Evolutionary conservation across 164 flowering plant genomes (phyloP).

Genomic region (Kalanchoe fedtschenkoi): DNA sequence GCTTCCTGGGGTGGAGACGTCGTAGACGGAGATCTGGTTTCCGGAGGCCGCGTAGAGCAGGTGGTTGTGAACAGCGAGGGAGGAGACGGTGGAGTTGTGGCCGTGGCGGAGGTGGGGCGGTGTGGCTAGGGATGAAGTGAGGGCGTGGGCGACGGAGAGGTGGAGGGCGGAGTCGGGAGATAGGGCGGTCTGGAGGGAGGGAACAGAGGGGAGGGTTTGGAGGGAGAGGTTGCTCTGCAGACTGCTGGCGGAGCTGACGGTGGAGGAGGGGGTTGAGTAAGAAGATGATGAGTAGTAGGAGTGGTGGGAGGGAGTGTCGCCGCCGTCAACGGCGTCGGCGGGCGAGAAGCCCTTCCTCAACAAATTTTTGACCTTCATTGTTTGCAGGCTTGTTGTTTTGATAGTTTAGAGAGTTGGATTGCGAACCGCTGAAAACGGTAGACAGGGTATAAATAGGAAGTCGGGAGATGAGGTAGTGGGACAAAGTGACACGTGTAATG

Average conservation of each 20-base stretch:
- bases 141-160: conserved; percentile 23
- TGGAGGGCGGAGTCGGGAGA: conserved; percentile 14
- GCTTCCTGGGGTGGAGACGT: conserved; percentile 11
- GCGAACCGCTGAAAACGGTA: neutral
- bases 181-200: conserved; percentile 34
- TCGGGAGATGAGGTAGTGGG: neutral
- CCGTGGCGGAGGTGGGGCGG: too few species aligned
- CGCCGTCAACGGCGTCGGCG: neutral
- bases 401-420: neutral
- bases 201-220: conserved; percentile 52
- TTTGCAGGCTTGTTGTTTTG: neutral
- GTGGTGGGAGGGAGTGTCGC: neutral
- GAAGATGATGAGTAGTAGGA: neutral
- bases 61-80: conserved; percentile 30
- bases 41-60: conserved; percentile 56
- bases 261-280: neutral
- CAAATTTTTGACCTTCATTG: conserved; percentile 1
- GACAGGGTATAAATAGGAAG: neutral
- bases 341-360: neutral
- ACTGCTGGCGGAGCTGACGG: conserved; percentile 10
- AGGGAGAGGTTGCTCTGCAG: conserved; percentile 47
- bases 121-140: conserved; percentile 20
- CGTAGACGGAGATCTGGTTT: conserved; percentile 51
- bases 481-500: neutral
- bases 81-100: conserved; percentile 22